Evolutionary conservation across 495 filamentous ascomycete species (phyloP).

Genomic region (Mytilinidion resinicola): DNA sequence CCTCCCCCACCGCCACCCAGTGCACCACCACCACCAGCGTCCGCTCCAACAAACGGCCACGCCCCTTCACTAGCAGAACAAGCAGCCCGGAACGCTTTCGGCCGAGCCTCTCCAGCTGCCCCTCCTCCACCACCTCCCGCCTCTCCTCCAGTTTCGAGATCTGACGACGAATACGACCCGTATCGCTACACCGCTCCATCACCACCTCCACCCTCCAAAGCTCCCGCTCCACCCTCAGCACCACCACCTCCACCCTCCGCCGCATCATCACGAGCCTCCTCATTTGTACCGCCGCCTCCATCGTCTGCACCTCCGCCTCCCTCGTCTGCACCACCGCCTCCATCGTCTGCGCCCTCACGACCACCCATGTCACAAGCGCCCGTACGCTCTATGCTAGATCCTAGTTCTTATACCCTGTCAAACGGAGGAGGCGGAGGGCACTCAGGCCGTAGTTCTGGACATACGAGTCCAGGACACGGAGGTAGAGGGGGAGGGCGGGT

Average conservation of each 20-base stretch:
- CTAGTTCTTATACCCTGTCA: conserved; percentile 69
- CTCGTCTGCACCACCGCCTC: conserved; percentile 27
- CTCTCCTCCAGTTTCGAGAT: too few species aligned
- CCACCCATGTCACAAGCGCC: conserved; percentile 33
- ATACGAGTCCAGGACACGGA: conserved; percentile 20
- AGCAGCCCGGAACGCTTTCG: conserved; percentile 38
- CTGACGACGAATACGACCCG: too few species aligned
- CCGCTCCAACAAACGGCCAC: conserved; percentile 25
- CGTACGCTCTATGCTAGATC: conserved; percentile 58
- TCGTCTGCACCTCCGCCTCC: conserved; percentile 9
- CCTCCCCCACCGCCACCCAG: conserved; percentile 53
- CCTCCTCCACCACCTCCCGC: conserved; percentile 27
- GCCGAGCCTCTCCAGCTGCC: conserved; percentile 26
- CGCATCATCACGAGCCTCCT: conserved; percentile 8
- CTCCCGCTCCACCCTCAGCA: not conserved
- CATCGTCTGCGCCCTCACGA: conserved; percentile 25
- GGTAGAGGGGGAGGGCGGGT: conserved; percentile 41
- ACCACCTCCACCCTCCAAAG: too few species aligned
- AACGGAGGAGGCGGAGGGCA: conserved; percentile 43
- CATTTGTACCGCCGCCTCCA: conserved; percentile 29
- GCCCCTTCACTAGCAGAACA: conserved; percentile 32
- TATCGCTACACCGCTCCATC: too few species aligned
- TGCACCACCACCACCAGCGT: conserved; percentile 28
- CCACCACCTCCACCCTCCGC: conserved; percentile 22
- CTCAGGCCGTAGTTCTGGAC: conserved; percentile 6